phyloP scores from a whole-genome alignment of 495 filamentous ascomycete species.

The Sordaria brevicollis region DNA sequence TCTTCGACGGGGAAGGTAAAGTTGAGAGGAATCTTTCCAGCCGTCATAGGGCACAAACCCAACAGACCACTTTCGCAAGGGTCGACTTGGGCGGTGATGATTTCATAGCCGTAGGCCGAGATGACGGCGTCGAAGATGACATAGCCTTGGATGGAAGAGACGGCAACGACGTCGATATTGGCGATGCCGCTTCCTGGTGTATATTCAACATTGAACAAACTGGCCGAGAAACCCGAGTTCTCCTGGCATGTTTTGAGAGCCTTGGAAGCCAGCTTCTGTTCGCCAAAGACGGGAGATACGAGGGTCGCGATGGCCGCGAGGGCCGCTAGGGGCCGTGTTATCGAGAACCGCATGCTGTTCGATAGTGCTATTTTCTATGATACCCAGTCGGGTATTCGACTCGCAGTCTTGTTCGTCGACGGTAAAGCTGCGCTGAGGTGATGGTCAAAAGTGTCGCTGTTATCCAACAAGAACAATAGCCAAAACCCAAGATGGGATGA shows the following conservation, averaged over 20 bases:
- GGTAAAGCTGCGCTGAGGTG: not conserved
- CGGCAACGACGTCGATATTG: constrained; percentile 66
- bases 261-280: constrained; percentile 50
- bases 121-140: constrained; percentile 69
- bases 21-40: constrained; percentile 69
- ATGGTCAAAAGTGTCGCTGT: not conserved
- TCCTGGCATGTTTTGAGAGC: constrained; percentile 70
- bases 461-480: not conserved
- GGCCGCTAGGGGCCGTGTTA: constrained; percentile 13
- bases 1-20: constrained; percentile 55
- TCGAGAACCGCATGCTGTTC: not conserved
- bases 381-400: not conserved
- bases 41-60: constrained; percentile 89
- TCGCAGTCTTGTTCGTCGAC: not conserved
- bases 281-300: constrained; percentile 14
- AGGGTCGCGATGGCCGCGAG: constrained; percentile 18
- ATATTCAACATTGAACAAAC: constrained; percentile 71
- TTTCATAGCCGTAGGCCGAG: constrained; percentile 72
- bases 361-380: not conserved
- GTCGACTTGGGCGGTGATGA: constrained; percentile 53
- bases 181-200: constrained; percentile 66
- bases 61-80: constrained; percentile 61
- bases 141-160: constrained; percentile 74
- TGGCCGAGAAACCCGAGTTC: constrained; percentile 70
- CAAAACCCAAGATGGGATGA: not conserved